Percentiles rank a stretch among this genome's conserved stretches.
phyloP scores from a whole-genome alignment of 2,329 filamentous ascomycete species.

The Verticillium zaregamsianum region DNA sequence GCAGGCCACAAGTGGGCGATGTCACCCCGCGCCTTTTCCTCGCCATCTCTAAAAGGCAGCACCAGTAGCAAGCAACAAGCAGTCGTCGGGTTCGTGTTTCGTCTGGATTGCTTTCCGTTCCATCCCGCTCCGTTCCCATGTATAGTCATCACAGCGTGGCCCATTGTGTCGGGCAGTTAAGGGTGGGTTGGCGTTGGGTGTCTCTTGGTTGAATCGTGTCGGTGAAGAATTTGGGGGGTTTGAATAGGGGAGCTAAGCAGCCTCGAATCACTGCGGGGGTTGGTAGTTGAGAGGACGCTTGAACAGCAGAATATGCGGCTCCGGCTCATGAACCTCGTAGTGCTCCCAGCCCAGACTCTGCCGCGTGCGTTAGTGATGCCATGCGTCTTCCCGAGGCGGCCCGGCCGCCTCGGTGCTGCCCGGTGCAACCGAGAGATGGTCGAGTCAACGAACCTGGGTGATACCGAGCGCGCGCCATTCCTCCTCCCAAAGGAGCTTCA shows the following conservation, averaged over 20 bases:
- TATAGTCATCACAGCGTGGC: neutral
- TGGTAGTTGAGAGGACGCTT: constrained; percentile 92
- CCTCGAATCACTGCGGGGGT: constrained; percentile 50
- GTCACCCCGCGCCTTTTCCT: neutral
- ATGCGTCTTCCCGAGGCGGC: neutral
- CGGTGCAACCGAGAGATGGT: neutral
- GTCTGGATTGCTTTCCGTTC: neutral
- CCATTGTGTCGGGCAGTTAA: neutral
- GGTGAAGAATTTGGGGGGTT: neutral
- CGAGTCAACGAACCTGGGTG: constrained; percentile 67
- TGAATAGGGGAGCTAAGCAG: constrained; percentile 3
- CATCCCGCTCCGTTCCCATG: neutral
- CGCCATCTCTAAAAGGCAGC: neutral
- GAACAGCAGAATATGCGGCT: constrained; percentile 97
- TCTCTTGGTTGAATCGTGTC: neutral
- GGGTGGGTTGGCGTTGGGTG: neutral
- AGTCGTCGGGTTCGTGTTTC: neutral
- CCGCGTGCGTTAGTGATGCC: constrained; percentile 3
- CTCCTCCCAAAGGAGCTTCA: constrained; percentile 97
- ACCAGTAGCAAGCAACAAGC: neutral
- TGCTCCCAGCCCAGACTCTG: constrained; percentile 99
- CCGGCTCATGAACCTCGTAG: constrained; percentile 97
- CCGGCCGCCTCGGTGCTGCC: neutral
- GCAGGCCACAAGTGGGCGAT: neutral
- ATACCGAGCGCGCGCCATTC: constrained; percentile 97